Evolutionary conservation across 768 basidiomycete species (phyloP), one percentile per base, ranked within the genome.

Genomic region (Xanthoconium stramineum): DNA sequence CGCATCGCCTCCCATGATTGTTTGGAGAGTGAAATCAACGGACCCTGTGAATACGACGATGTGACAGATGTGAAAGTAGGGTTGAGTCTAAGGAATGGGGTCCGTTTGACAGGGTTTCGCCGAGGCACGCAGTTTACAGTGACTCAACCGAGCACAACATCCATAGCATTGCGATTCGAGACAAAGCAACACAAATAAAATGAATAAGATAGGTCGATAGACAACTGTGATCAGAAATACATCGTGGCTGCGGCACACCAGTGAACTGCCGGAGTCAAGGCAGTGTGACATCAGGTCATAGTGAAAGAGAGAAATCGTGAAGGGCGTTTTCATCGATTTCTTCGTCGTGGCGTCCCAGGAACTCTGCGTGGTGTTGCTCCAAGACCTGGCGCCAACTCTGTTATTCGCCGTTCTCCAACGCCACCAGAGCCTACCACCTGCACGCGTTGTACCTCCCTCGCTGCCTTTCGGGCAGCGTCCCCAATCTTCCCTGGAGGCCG

Each of bases 381-480:
- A 60, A 71, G 55, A 47, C 69, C 69, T 19, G 76, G 78, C 14
- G 79, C 74, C 5, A 83, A 75, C 35, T 77, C 75, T 40, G 85
- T 83, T 65, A 85, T 65, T 63, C 79, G 72, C 65, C 85, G 72
- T 63, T 84, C 86, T n/a, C 76, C 76, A 36, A 77, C 74, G 13
- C 76, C 78, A 12, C 69, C 75, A 11, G 69, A 75, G 36, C 80
- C 83, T 51, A 76, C 79, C 65, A 82, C 85, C 40, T 79, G 78
- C 24, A 78, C 83, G 44, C 89, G 74, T 66, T 88, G 84, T 36
- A 87, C 86, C 72, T 90, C 87, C 59, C 85, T 76, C 53, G 80
- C 83, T 15, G 89, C 89, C 37, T 83, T 73, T 65, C 87, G 74
- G 37, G 83, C 89, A 24, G 85, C 86, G 54, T 88, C 86, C 12